Percentiles rank a stretch among this genome's conserved stretches.
Conservation (phyloP, 768 basidiomycete genomes). For the Serendipita indica region DNA sequence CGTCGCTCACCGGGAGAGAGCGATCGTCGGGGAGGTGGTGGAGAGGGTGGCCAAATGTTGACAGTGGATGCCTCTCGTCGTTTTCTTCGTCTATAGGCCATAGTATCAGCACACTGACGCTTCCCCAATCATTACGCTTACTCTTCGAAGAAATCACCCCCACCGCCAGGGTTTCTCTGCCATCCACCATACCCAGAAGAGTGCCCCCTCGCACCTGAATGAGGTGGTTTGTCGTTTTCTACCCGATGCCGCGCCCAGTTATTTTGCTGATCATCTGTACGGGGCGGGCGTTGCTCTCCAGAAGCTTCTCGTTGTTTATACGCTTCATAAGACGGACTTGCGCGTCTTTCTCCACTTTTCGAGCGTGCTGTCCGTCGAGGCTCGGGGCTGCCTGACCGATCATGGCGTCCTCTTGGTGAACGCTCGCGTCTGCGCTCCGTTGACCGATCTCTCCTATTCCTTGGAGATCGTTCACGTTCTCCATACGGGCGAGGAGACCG, state of each 20-base stretch:
- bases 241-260: conserved; percentile 6
- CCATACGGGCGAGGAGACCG: neutral
- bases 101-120: neutral
- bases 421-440: neutral
- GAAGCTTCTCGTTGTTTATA: neutral
- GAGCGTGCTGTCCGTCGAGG: conserved; percentile 5
- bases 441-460: neutral
- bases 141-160: conserved; percentile 16
- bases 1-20: neutral
- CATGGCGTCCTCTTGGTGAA: neutral
- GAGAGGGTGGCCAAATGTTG: conserved; percentile 18
- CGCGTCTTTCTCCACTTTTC: conserved; percentile 11
- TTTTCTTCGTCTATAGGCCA: conserved; percentile 14
- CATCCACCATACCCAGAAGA: neutral
- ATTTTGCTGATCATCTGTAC: neutral
- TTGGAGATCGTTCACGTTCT: neutral
- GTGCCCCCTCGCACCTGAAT: neutral
- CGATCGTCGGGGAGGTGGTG: conserved; percentile 13
- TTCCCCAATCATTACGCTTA: neutral
- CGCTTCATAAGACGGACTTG: conserved; percentile 14
- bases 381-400: conserved; percentile 1
- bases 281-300: neutral
- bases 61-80: conserved; percentile 15
- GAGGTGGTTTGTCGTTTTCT: neutral
- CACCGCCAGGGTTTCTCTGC: neutral